phyloP scores from a whole-genome alignment of 2,329 filamentous ascomycete species.

The Chaetomium olivaceum region DNA sequence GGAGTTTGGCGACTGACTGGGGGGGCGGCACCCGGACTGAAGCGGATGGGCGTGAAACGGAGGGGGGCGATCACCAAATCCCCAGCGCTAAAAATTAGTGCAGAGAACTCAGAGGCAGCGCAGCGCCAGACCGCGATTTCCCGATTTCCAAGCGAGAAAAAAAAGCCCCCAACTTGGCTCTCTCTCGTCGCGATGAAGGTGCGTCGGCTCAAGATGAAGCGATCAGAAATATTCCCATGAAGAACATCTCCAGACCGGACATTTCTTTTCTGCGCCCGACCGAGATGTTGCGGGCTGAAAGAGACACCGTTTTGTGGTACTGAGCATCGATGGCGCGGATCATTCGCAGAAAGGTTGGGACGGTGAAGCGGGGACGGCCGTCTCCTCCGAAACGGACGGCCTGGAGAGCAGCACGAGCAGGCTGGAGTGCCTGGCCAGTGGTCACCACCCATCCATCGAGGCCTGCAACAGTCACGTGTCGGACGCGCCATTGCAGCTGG shows the following conservation, averaged over 20 bases:
- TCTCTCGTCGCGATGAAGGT: not conserved
- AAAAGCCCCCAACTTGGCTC: not conserved
- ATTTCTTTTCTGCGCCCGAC: conserved; percentile 8
- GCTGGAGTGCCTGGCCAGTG: too few relatives aligned
- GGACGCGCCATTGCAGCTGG: not conserved
- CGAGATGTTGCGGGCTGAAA: conserved; percentile 3
- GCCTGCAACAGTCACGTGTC: conserved; percentile 20
- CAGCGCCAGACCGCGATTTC: not conserved
- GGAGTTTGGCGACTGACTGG: conserved; percentile 15
- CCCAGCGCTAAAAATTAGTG: conserved; percentile 7
- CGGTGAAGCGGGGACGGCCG: conserved; percentile 26
- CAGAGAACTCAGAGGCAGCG: not conserved
- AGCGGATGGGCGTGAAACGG: conserved; percentile 15
- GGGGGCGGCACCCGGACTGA: not conserved
- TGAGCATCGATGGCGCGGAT: conserved; percentile 17
- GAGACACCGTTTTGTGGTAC: conserved; percentile 32
- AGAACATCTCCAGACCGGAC: not conserved
- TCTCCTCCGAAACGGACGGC: conserved; percentile 21
- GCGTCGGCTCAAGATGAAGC: not conserved
- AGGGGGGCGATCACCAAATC: not conserved
- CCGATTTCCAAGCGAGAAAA: not conserved
- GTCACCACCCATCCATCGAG: not conserved
- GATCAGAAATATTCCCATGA: not conserved
- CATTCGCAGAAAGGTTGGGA: conserved; percentile 20
- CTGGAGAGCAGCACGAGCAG: not conserved